phyloP scores from a whole-genome alignment of 2,329 filamentous ascomycete species.

The Metarhizium guizhouense region DNA sequence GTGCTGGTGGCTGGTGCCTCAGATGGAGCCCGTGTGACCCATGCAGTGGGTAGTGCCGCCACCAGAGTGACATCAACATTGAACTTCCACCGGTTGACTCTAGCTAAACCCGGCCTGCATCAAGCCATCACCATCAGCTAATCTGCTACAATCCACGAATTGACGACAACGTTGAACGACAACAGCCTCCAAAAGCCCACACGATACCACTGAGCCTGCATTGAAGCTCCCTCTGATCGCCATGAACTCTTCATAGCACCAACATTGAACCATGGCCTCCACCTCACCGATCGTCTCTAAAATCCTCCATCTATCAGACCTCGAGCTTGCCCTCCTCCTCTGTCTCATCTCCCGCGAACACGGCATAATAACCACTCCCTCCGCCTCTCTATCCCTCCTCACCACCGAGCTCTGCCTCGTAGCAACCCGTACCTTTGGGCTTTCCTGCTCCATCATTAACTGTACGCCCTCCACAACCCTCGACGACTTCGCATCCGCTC shows the following conservation, averaged over 20 bases:
- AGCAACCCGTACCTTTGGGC: conserved; percentile 60
- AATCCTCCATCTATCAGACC: conserved; percentile 71
- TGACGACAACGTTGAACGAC: background rate
- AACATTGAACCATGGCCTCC: background rate
- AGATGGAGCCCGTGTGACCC: too few relatives aligned
- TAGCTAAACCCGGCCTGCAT: too few relatives aligned
- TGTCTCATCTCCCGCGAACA: conserved; percentile 77
- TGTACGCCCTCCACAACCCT: conserved; percentile 67
- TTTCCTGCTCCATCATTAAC: conserved; percentile 60
- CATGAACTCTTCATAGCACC: background rate
- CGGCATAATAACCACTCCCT: conserved; percentile 73
- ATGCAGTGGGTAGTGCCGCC: too few relatives aligned
- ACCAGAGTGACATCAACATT: background rate
- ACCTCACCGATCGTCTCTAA: conserved; percentile 43
- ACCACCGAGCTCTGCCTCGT: conserved; percentile 67
- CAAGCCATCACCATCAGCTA: background rate
- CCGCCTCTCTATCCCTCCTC: conserved; percentile 55
- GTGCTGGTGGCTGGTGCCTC: too few relatives aligned
- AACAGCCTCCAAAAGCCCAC: background rate
- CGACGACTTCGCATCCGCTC: conserved; percentile 68
- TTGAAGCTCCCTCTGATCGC: background rate
- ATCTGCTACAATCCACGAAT: background rate
- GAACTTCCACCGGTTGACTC: too few relatives aligned
- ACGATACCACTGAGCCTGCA: background rate
- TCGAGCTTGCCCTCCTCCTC: conserved; percentile 79